Conservation (phyloP, 768 basidiomycete species). For the Termitomyces sp. region DNA sequence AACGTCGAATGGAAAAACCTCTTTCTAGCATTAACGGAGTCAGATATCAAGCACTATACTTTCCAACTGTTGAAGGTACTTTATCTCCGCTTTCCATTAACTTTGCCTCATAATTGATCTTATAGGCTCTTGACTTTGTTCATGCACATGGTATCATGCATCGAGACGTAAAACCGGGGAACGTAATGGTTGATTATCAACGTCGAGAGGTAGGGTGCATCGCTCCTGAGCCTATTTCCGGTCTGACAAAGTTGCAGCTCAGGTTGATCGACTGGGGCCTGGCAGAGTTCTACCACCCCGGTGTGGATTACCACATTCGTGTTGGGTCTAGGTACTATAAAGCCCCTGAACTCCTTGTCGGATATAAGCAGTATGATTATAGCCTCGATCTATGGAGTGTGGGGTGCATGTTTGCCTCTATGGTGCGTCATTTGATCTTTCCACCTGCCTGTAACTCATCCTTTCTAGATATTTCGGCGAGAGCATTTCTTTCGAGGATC, state of each 20-base stretch:
- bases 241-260: conserved; percentile 25
- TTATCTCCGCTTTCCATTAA: background rate
- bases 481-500: conserved; percentile 74
- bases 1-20: conserved; percentile 62
- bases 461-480: conserved; percentile 55
- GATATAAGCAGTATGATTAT: conserved; percentile 69
- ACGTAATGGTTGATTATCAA: conserved; percentile 70
- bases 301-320: conserved; percentile 65
- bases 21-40: conserved; percentile 52
- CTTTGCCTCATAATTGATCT: background rate
- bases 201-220: conserved; percentile 42
- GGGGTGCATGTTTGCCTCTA: conserved; percentile 70
- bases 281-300: conserved; percentile 71
- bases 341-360: conserved; percentile 65
- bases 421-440: conserved; percentile 37
- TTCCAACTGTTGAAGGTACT: conserved; percentile 54
- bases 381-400: conserved; percentile 69
- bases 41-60: conserved; percentile 63
- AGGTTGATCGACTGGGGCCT: conserved; percentile 72
- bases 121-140: conserved; percentile 58
- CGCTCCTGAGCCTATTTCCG: background rate
- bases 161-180: conserved; percentile 41
- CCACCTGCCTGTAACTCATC: background rate
- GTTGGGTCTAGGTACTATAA: conserved; percentile 73
- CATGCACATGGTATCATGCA: conserved; percentile 74